Base-by-base conservation (phyloP, 805 yeast species). In the Metschnikowia aberdeeniae region DNA sequence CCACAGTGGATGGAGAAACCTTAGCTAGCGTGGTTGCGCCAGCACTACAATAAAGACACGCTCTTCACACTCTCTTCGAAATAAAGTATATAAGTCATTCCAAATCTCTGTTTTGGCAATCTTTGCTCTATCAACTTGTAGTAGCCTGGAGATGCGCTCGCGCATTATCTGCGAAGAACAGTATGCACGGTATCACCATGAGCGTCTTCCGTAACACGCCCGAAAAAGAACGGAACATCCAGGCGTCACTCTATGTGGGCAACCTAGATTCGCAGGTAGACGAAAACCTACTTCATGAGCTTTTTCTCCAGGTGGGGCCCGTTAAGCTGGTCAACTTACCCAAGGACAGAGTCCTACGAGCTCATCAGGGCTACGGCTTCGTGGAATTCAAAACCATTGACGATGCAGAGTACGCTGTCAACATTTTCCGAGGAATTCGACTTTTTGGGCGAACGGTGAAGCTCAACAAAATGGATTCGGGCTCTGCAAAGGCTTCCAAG, bases 311-410 rank as follows among this genome's bases (percentile, higher is more conserved):
- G 62, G 82, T 88, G 34, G 89, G 92, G 0, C 96, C 96, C 0
- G 76, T 92, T 2, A 70, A 69, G 33, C 72, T 77, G 27, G 75
- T 93, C 4, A 76, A 83, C 49, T 70, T 93, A 51, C 97, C 97
- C 5, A 82, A 80, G 57, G 97, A 89, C 58, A 75, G 88, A 50
- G 72, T 89, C 4, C 64, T 80, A 26, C 78, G 78, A 48, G 68
- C 76, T 1, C 89, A 86, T 56, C 95, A 85, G 57, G 97, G 97
- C 5, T 92, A 73, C 67, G 97, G 95, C 8, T 92, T 93, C 65
- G 84, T 86, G 1, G 93, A 87, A 59, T 83, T 86, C 56, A 64
- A 68, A 41, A 67, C 72, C 12, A 64, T 67, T 2, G 70, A 65
- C 14, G 97, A 89, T 54, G 84, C 85, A 0, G 84, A 81, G 7